phyloP scores from a whole-genome alignment of 768 basidiomycete species.

The Scleroderma bovista region DNA sequence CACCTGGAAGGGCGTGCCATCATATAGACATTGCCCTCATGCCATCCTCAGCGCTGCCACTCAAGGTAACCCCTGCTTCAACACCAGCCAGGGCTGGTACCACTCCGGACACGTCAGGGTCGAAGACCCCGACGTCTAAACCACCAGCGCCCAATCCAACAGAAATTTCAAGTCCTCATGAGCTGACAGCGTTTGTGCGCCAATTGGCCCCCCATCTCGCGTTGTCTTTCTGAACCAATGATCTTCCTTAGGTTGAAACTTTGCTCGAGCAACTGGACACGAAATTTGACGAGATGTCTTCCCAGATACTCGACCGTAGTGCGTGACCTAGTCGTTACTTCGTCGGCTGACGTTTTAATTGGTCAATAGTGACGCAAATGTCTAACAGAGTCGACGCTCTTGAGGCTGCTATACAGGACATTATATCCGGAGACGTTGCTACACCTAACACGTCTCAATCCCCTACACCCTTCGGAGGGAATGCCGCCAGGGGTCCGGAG shows the following conservation, averaged over 20 bases:
- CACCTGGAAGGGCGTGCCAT: too few species aligned
- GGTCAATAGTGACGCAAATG: slow-evolving; percentile 79
- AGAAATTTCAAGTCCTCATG: slow-evolving; percentile 90
- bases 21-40: too few species aligned
- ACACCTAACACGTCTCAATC: slow-evolving; percentile 54
- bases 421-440: slow-evolving; percentile 69
- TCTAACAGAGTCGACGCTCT: slow-evolving; percentile 85
- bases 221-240: too few species aligned
- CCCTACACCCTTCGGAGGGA: slow-evolving; percentile 38
- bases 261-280: slow-evolving; percentile 83
- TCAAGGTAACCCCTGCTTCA: slow-evolving; percentile 54
- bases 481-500: slow-evolving; percentile 32
- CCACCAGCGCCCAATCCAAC: slow-evolving; percentile 31
- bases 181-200: slow-evolving; percentile 89
- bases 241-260: slow-evolving; percentile 66
- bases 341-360: slow-evolving; percentile 3
- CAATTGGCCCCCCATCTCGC: background rate
- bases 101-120: slow-evolving; percentile 17
- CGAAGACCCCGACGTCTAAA: slow-evolving; percentile 46
- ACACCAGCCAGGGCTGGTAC: slow-evolving; percentile 43
- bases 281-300: slow-evolving; percentile 92
- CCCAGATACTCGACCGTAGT: slow-evolving; percentile 83
- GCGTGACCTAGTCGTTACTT: slow-evolving; percentile 26
- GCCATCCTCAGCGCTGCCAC: slow-evolving; percentile 57
- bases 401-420: slow-evolving; percentile 87